These are phyloP conservation scores for Colletotrichum cuscutae DNA, from an alignment of 2,329 filamentous ascomycete genomes.

Conservation along the genomic window DNA sequence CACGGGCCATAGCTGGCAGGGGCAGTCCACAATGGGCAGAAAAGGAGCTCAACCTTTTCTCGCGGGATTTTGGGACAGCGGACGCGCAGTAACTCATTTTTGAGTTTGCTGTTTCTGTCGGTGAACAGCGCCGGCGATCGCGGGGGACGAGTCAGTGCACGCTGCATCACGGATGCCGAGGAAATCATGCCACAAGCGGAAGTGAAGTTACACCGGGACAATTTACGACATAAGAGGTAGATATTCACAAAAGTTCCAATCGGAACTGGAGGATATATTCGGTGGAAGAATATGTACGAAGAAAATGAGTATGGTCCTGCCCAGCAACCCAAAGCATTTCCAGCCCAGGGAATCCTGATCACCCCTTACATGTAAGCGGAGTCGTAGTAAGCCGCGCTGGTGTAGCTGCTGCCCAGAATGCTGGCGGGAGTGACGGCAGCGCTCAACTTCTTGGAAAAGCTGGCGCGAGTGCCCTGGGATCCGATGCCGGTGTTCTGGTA, in stretches of 20 bases:
- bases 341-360: not conserved
- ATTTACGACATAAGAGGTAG: not conserved
- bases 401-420: conserved; percentile 42
- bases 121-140: not conserved
- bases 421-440: conserved; percentile 45
- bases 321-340: not conserved
- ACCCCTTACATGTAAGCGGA: conserved; percentile 39
- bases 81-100: not conserved
- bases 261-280: not conserved
- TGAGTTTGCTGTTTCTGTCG: not conserved
- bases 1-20: conserved; percentile 2
- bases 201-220: not conserved
- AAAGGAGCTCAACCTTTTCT: not conserved
- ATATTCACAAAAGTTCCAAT: not conserved
- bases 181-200: no score
- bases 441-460: conserved; percentile 49
- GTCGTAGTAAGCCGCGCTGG: conserved; percentile 41
- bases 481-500: conserved; percentile 69
- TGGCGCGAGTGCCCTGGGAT: conserved; percentile 61
- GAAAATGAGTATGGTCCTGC: not conserved
- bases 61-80: not conserved
- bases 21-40: not conserved
- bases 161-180: not conserved
- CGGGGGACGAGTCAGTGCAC: not conserved
- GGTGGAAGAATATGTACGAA: conserved; percentile 4